These are phyloP conservation scores for Pholiota conissans DNA, from an alignment of 768 basidiomycete genomes.

Conservation along the genomic window DNA sequence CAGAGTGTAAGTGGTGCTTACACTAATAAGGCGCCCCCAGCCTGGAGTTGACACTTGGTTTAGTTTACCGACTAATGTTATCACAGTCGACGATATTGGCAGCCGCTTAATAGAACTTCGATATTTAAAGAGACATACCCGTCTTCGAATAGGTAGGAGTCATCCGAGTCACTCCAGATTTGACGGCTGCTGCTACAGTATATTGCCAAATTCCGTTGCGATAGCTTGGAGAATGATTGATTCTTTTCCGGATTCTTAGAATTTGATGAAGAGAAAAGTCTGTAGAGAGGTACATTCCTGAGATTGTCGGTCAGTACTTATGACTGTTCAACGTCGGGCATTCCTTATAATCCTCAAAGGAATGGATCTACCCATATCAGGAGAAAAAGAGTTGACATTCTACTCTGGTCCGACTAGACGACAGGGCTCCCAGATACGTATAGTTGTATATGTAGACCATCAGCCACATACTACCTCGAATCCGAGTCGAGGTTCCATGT, in stretches of 20 bases:
- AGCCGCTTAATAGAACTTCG: not conserved
- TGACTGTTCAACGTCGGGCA: too few species aligned
- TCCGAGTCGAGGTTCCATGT: too few species aligned
- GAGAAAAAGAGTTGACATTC: not conserved
- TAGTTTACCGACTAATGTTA: not conserved
- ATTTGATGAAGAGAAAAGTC: too few species aligned
- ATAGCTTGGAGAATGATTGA: not conserved
- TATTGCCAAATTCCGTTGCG: not conserved
- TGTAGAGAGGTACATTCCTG: too few species aligned
- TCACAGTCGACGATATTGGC: not conserved
- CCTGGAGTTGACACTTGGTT: not conserved
- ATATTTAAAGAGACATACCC: not conserved
- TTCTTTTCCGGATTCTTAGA: too few species aligned
- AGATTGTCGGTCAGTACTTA: too few species aligned
- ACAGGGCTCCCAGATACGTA: not conserved
- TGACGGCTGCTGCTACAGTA: not conserved
- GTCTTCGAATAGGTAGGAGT: not conserved
- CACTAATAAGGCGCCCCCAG: not conserved
- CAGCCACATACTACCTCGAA: not conserved
- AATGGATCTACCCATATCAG: not conserved
- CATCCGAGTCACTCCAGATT: not conserved
- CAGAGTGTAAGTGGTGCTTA: not conserved
- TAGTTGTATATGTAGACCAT: not conserved
- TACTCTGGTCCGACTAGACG: not conserved
- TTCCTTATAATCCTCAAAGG: too few species aligned